These are phyloP conservation scores for Candida xyloterini DNA, from an alignment of 805 yeast species.

Conservation along the genomic window DNA sequence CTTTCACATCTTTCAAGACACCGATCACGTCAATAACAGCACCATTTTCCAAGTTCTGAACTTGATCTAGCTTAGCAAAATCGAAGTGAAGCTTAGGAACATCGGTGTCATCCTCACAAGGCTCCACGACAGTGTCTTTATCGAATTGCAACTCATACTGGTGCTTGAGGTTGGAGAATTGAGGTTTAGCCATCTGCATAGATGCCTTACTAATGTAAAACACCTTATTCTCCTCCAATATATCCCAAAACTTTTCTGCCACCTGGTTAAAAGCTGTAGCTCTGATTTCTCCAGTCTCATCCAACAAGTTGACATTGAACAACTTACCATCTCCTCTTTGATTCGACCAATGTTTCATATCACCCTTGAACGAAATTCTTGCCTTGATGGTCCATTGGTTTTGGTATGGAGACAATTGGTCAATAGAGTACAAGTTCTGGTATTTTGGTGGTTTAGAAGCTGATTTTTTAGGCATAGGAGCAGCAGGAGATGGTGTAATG, in stretches of 20 bases:
- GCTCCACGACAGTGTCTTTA: constrained; percentile 72
- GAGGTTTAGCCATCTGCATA: constrained; percentile 79
- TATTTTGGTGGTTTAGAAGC: constrained; percentile 22
- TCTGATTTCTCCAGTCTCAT: constrained; percentile 93
- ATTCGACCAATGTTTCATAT: constrained; percentile 83
- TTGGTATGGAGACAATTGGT: constrained; percentile 87
- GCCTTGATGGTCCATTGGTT: constrained; percentile 91
- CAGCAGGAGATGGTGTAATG: constrained; percentile 20
- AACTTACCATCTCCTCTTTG: constrained; percentile 86
- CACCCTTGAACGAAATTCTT: constrained; percentile 84
- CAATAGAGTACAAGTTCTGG: constrained; percentile 66
- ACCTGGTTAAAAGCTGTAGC: constrained; percentile 91
- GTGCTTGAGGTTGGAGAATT: constrained; percentile 78
- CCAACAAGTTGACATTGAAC: constrained; percentile 82
- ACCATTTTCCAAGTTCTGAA: constrained; percentile 68
- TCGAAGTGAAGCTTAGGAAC: constrained; percentile 80
- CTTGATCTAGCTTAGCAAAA: constrained; percentile 64
- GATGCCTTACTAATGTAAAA: constrained; percentile 81
- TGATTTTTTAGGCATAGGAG: constrained; percentile 13
- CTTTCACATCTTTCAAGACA: constrained; percentile 72
- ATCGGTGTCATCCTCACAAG: constrained; percentile 51
- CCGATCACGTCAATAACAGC: constrained; percentile 84
- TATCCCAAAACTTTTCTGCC: constrained; percentile 74
- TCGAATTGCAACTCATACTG: constrained; percentile 86
- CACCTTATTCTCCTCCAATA: constrained; percentile 84